These are phyloP conservation scores for Magnaporthales sp. DNA, from an alignment of 2,329 filamentous ascomycete genomes.

Conservation along the genomic window DNA sequence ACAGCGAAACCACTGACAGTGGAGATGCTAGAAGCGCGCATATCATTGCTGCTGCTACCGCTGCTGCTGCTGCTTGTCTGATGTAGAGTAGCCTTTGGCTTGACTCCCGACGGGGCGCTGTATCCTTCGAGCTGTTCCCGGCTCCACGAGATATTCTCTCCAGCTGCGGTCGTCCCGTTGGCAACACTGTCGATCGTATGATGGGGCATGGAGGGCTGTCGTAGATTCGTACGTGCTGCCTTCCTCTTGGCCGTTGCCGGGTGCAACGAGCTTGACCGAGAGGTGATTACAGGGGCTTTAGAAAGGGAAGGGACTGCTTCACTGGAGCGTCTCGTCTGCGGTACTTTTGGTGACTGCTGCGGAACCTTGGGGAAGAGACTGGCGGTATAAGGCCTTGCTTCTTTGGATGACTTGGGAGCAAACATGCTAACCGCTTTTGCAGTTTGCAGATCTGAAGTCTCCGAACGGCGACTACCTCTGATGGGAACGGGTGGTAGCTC, in stretches of 20 bases:
- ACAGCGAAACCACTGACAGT: neutral
- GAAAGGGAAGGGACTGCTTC: neutral
- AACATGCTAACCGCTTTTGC: neutral
- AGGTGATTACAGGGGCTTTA: neutral
- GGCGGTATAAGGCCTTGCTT: neutral
- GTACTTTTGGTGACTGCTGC: neutral
- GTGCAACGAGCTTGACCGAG: neutral
- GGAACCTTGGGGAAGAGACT: neutral
- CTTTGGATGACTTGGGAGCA: neutral
- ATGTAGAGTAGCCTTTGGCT: neutral
- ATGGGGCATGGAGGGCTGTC: neutral
- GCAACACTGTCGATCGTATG: neutral
- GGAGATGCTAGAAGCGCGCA: neutral
- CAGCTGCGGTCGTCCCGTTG: neutral
- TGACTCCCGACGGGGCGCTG: neutral
- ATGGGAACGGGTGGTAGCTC: neutral
- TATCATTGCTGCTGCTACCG: neutral
- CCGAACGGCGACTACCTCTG: neutral
- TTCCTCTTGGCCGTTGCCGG: neutral
- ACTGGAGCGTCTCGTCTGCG: neutral
- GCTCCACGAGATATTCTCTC: neutral
- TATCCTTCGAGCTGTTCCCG: neutral
- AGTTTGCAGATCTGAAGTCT: neutral
- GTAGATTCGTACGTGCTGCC: neutral
- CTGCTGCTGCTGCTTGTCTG: neutral